Evolutionary conservation across 768 basidiomycete genomes (phyloP).

Genomic region (Albatrellus ellisii): DNA sequence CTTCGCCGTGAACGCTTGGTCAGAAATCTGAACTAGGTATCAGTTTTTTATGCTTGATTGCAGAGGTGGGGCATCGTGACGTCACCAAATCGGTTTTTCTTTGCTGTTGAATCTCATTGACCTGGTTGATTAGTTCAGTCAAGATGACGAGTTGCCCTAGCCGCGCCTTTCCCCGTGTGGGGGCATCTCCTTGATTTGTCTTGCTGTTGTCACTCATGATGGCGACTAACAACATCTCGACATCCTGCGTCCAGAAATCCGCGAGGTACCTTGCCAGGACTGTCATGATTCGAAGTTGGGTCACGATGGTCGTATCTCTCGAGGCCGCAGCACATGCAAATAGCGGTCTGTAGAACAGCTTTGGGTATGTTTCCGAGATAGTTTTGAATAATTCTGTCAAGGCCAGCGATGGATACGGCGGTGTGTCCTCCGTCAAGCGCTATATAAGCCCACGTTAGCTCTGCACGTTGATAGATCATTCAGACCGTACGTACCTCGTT

Average conservation of each 20-base stretch:
- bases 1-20: slow-evolving; percentile 4
- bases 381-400: slow-evolving; percentile 39
- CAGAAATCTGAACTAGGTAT: neutral
- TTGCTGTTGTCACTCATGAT: slow-evolving; percentile 37
- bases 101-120: slow-evolving; percentile 30
- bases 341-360: slow-evolving; percentile 58
- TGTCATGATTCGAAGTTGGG: slow-evolving; percentile 41
- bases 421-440: slow-evolving; percentile 43
- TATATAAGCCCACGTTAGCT: neutral
- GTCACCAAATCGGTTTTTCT: slow-evolving; percentile 27
- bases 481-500: slow-evolving; percentile 30
- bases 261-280: slow-evolving; percentile 40
- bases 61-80: neutral
- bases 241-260: slow-evolving; percentile 54
- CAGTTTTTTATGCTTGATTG: neutral
- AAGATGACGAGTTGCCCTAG: slow-evolving; percentile 51
- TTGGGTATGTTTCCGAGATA: slow-evolving; percentile 40
- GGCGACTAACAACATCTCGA: slow-evolving; percentile 65
- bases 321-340: slow-evolving; percentile 55
- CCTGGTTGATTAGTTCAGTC: slow-evolving; percentile 42
- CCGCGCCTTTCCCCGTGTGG: slow-evolving; percentile 34
- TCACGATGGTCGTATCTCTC: slow-evolving; percentile 45
- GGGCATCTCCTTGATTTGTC: slow-evolving; percentile 10
- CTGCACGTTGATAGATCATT: neutral
- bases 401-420: slow-evolving; percentile 30